Evolutionary conservation across 768 basidiomycete genomes (phyloP), one percentile per base, ranked within the genome.

Genomic region (Udeniomyces megalosporus): DNA sequence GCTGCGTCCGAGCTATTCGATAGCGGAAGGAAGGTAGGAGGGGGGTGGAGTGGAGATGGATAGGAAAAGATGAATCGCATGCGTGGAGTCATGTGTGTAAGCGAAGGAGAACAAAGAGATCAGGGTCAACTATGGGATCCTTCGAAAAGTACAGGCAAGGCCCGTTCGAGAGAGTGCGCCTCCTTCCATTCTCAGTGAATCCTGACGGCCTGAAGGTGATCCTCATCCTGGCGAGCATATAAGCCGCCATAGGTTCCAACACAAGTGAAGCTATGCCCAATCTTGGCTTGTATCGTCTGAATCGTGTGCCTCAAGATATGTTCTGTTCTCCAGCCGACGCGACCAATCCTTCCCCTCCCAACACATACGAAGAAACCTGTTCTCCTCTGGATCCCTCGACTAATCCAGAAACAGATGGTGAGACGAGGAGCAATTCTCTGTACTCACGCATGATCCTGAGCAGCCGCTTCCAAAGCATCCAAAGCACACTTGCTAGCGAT

Each of bases 401-500:
- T 20, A 20, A 2, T n/a, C 53, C 34, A 42, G 7, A 12, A 10
- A 4, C 28, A 53, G 32, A 22, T 20, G 26, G 47, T 2, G 22
- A 15, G 35, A 32, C 8, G 7, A 12, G 1, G 17, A 3, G 34
- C 11, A 12, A 4, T 15, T n/a, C 31, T 1, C 8, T 1, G 58
- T 4, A 79, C 85, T 68, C 70, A 87, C 88, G 81, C 81, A 73
- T 97, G 78, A 75, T 99, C 89, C 32, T 80, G 77, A 0, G 95
- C 88, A 51, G 87, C 79, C 38, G 72, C 79, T 72, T 95, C 87
- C 67, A 99, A 75, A 8, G 92, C 90, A 59, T 80, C 80, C 71
- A 99, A 75, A 4, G 92, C 89, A 1, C 87, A 85, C 58, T 76
- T 76, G 71, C 84, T 87, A 47, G 93, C 95, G 71, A 97, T 87